These are phyloP conservation scores for Fraxinus albicans DNA, from an alignment of 305 asterid genomes.

Conservation along the genomic window DNA sequence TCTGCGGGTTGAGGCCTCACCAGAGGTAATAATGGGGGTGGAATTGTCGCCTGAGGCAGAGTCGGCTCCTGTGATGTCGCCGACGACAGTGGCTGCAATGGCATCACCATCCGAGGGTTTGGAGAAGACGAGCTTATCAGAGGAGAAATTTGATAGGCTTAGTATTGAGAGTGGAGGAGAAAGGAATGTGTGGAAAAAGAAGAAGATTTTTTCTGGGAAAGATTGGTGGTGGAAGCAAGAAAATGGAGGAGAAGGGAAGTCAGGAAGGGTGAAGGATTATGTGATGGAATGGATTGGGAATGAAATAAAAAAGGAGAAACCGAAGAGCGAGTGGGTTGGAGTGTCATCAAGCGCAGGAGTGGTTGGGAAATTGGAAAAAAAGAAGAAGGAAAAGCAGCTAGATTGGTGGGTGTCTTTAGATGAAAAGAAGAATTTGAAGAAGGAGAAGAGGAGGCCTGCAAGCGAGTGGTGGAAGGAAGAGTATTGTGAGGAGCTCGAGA, in stretches of 20 bases:
- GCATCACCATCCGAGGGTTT: conserved; percentile 61
- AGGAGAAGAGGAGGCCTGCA: conserved; percentile 78
- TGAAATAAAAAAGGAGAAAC: conserved; percentile 90
- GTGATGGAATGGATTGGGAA: conserved; percentile 96
- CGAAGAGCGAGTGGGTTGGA: conserved; percentile 71
- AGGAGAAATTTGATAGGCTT: conserved; percentile 54
- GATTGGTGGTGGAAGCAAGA: conserved; percentile 99
- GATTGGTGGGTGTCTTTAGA: conserved; percentile 97
- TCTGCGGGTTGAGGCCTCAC: conserved; percentile 56
- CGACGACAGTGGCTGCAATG: conserved; percentile 63
- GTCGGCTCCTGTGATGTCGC: conserved; percentile 45
- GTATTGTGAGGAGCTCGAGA: conserved; percentile 82
- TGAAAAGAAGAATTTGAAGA: conserved; percentile 61
- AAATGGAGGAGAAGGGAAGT: conserved; percentile 44
- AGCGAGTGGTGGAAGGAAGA: conserved; percentile 99
- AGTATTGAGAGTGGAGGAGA: conserved; percentile 66
- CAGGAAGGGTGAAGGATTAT: conserved; percentile 72
- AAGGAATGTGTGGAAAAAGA: conserved; percentile 50
- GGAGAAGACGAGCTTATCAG: conserved; percentile 61
- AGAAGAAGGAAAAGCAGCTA: conserved; percentile 58
- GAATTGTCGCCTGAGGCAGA: conserved; percentile 62
- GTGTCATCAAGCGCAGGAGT: conserved; percentile 48
- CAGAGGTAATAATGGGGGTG: conserved; percentile 45
- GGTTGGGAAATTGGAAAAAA: conserved; percentile 49
- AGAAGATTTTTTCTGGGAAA: conserved; percentile 61